phyloP scores from a whole-genome alignment of 139 green algal species.

The Axilococcus clingmanii region DNA sequence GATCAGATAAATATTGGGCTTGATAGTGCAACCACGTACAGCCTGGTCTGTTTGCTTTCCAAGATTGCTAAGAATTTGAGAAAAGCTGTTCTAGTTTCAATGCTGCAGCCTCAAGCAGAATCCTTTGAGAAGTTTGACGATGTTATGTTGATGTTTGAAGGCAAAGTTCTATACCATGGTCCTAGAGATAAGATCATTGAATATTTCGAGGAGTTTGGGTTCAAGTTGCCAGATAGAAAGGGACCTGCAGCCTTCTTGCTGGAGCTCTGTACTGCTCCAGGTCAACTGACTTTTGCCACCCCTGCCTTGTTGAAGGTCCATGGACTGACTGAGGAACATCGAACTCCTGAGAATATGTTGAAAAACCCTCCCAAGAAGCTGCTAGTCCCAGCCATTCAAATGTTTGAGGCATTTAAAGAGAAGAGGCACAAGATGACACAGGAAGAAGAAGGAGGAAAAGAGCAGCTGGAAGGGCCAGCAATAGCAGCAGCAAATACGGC shows the following conservation, averaged over 20 bases:
- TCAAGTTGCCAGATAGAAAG: conserved; percentile 55
- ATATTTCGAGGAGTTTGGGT: conserved; percentile 55
- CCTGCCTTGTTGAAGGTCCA: conserved; percentile 9
- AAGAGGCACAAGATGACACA: neutral
- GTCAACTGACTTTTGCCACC: conserved; percentile 18
- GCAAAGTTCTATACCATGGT: conserved; percentile 57
- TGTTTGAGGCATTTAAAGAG: conserved; percentile 14
- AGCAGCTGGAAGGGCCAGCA: conserved; percentile 1
- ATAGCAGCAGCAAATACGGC: neutral
- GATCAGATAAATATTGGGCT: conserved; percentile 48
- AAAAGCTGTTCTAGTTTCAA: conserved; percentile 49
- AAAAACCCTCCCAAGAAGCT: conserved; percentile 10
- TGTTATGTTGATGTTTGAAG: conserved; percentile 55
- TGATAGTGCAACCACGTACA: conserved; percentile 64
- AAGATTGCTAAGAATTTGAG: conserved; percentile 23
- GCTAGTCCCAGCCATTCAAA: conserved; percentile 16
- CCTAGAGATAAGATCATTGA: conserved; percentile 35
- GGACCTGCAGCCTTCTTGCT: conserved; percentile 60
- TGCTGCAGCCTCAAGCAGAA: conserved; percentile 83
- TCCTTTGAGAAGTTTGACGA: conserved; percentile 59
- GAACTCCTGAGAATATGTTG: conserved; percentile 8
- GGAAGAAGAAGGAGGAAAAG: neutral
- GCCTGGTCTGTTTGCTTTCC: conserved; percentile 33
- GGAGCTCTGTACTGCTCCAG: conserved; percentile 30
- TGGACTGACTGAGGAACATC: conserved; percentile 1